Percentiles rank a stretch among this genome's conserved stretches.
These are phyloP conservation scores for Cephalotrichum gorgonifer DNA, from an alignment of 2,329 filamentous ascomycete genomes.

Conservation along the genomic window DNA sequence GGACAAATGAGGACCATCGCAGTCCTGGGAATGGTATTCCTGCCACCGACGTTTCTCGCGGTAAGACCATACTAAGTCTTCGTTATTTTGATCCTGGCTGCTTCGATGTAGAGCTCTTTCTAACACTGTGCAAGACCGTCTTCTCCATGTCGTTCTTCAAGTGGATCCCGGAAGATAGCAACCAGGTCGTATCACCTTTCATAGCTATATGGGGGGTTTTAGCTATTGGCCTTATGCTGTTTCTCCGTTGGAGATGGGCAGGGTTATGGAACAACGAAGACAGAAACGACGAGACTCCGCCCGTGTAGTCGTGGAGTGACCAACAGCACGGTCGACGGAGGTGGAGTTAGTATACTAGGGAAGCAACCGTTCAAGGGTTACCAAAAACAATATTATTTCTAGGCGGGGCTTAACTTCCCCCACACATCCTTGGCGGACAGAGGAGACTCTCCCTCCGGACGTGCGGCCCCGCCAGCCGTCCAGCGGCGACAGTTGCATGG, in stretches of 20 bases:
- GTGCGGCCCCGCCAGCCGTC: too few species aligned
- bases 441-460: too few species aligned
- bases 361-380: too few species aligned
- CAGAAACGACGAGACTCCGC: background rate
- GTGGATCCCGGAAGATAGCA: constrained; percentile 2
- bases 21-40: constrained; percentile 13
- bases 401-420: too few species aligned
- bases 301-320: too few species aligned
- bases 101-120: background rate
- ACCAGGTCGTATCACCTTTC: background rate
- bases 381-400: too few species aligned
- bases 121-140: background rate
- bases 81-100: background rate
- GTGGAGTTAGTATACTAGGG: too few species aligned
- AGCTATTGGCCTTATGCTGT: background rate
- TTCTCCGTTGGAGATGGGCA: background rate
- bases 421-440: too few species aligned
- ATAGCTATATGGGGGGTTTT: background rate
- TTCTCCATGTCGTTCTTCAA: constrained; percentile 2
- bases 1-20: constrained; percentile 11
- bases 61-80: constrained; percentile 5
- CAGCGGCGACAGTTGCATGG: too few species aligned
- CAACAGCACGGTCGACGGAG: too few species aligned
- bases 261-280: background rate
- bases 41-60: constrained; percentile 17